Evolutionary conservation across 805 yeast species (phyloP), one percentile per base, ranked within the genome.

Genomic region (Myxozyma udenii): DNA sequence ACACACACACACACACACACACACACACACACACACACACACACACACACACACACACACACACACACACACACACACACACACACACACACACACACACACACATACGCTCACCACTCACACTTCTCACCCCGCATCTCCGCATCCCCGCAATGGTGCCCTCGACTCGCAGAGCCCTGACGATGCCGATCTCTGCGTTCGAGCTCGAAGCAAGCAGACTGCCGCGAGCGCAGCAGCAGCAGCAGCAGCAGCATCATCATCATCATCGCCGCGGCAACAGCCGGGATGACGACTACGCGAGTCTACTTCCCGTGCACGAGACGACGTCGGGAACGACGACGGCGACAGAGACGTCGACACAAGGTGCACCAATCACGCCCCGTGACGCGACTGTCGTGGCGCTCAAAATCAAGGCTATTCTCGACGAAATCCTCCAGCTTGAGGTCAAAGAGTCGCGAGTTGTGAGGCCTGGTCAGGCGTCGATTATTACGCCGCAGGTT

Each of bases 401-500:
- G 16, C 70, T 85, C 57, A 85, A 87, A 61, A 73, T 88, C 64
- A 88, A 87, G 66, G 71, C 74, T 44, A 70, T 88, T 32, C 82
- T 88, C 50, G 96, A 88, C 68, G 73, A 77, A 39, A 73, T 84
- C 14, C 76, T 88, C 28, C 90, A 93, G 0, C 76, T 84, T 37
- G 79, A 78, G n/a, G 77, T 81, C 55, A 77, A 75, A 9, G 74
- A 70, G 14, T 64, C 69, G 3, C 73, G 73, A 2, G 76, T 87
- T 41, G 69, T 78, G 4, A 67, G 74, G 7, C 79, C 81, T 4
- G 80, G 78, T 48, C 80, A 87, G 0, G 75, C 81, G 1, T 46
- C 52, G 5, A 74, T 85, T 35, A 67, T 87, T 50, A 83, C 79
- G 55, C 72, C 73, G 2, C 72, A 74, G 16, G 85, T 85, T 1